These are phyloP conservation scores for Begonia fuchsioides DNA, from an alignment of 306 rosid species.

Conservation along the genomic window DNA sequence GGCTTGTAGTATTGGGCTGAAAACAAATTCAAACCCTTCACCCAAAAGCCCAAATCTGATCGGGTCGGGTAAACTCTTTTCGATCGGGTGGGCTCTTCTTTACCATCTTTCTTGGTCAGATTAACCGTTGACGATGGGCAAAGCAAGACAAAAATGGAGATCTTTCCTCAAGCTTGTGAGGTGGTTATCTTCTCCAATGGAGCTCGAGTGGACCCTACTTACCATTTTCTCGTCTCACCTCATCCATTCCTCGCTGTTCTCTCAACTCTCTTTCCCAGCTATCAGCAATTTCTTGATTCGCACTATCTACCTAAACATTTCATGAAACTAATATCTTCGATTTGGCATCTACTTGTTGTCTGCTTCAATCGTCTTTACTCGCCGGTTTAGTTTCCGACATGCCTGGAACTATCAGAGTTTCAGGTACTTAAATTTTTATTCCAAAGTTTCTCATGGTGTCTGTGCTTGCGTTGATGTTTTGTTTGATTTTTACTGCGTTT, in stretches of 20 bases:
- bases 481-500: slow-evolving; percentile 4
- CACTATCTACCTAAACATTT: no score
- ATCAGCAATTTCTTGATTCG: no score
- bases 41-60: no score
- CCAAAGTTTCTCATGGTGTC: background rate
- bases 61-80: no score
- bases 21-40: no score
- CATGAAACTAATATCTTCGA: no score
- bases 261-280: no score
- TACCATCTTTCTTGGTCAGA: no score
- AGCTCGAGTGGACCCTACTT: slow-evolving; percentile 13
- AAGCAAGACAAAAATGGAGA: slow-evolving; percentile 5
- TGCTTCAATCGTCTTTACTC: background rate
- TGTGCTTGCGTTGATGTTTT: slow-evolving; percentile 1
- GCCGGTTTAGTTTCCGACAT: slow-evolving; percentile 22
- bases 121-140: background rate
- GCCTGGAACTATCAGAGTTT: slow-evolving; percentile 86
- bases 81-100: no score
- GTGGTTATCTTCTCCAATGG: slow-evolving; percentile 4
- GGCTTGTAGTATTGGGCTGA: no score
- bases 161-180: slow-evolving; percentile 6
- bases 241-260: slow-evolving; percentile 9
- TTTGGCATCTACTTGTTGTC: background rate
- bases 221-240: slow-evolving; percentile 8
- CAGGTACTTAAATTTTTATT: slow-evolving; percentile 33